phyloP scores from a whole-genome alignment of 179 eudicot species.

The Silene vulgaris region DNA sequence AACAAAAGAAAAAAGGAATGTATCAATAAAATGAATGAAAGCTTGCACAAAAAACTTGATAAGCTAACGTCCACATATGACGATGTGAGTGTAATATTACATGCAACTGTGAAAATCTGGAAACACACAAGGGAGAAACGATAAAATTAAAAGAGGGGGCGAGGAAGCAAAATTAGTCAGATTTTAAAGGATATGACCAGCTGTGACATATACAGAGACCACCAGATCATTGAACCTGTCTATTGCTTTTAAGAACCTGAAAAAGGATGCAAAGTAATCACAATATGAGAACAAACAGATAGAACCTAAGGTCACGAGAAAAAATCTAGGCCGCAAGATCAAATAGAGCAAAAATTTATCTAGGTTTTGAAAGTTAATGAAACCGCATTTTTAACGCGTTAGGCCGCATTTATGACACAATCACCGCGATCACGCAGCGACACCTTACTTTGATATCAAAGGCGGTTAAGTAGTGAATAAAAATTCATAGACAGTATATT shows the following conservation, averaged over 20 bases:
- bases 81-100: background rate
- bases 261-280: slow-evolving; percentile 14
- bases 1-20: background rate
- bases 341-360: background rate
- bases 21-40: background rate
- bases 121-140: background rate
- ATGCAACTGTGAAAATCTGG: background rate
- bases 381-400: background rate
- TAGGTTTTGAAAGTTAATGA: background rate
- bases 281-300: background rate
- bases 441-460: background rate
- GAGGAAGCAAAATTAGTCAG: background rate
- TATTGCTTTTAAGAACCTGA: slow-evolving; percentile 89
- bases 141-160: background rate
- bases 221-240: slow-evolving; percentile 93
- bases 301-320: background rate
- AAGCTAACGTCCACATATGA: background rate
- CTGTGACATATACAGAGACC: slow-evolving; percentile 94
- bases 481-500: background rate
- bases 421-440: background rate
- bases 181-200: slow-evolving; percentile 87
- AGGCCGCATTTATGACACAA: background rate
- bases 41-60: background rate
- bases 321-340: background rate
- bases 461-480: background rate